Base-by-base conservation (phyloP, 1,284 basidiomycete genomes). In the Cutaneotrichosporon sp. region DNA sequence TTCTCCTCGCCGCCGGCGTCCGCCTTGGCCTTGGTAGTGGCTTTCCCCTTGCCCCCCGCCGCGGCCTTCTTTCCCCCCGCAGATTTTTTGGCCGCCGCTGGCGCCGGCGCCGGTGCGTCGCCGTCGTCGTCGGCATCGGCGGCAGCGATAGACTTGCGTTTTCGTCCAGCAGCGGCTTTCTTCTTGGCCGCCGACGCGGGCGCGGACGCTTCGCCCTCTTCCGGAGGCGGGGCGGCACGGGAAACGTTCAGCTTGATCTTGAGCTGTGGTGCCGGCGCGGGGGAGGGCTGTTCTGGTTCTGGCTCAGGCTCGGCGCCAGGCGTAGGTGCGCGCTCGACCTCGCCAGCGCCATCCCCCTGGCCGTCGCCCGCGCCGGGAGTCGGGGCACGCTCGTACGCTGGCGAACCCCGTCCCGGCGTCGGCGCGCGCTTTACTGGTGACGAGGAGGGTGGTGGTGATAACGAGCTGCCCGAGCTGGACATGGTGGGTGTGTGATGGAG, bases 181-280 rank as follows among this genome's bases (percentile, higher is more conserved):
- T 17, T 40, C 35, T 30, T 42, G 2, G 8, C 42, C 9, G 26
- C 36, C 15, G 49, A 20, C 10, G 26, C 9, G 35, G 22, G 38
- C 15, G 3, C 49, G 35, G 38, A 14, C 34, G 14, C 49, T 44
- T 44, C 40, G 15, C 5, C 23, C 26, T n/a, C 8, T 3, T 5
- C 39, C 20, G 10, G 15, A n/a, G n/a, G n/a, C n/a, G n/a, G n/a
- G n/a, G n/a, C n/a, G n/a, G n/a, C n/a, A n/a, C n/a, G n/a, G 37
- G 26, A n/a, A 37, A 49, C 20, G 46, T 56, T 52, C 17, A 55
- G 35, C 23, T 34, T 48, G 36, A 44, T 34, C 36, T 51, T 51
- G 33, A 33, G 43, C 10, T 5, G 39, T 2, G 20, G 22, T 4
- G 20, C n/a, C 3, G 33, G 26, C 13, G 26, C 9, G 14, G 9